Evolutionary conservation across 2,329 filamentous ascomycete genomes (phyloP), one percentile per base, ranked within the genome.

Genomic region (Colletotrichum navitas): DNA sequence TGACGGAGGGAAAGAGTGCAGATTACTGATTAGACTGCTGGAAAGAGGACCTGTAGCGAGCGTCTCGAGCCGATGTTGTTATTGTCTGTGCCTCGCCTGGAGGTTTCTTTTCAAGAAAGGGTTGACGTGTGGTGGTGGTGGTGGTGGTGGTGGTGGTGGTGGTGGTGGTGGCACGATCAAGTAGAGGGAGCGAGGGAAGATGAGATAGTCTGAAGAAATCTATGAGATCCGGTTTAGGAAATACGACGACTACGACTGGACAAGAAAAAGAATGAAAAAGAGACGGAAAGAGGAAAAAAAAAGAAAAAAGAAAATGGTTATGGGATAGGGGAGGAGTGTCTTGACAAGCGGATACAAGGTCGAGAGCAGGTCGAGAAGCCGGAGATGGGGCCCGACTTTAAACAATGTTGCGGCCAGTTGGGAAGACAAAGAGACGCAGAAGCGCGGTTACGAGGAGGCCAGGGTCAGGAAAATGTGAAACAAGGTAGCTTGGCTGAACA

Each of bases 251-350:
- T 54, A 70, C 36, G 62, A 43, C 32, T 51, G 63, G 63, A 59
- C 69, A 79, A 77, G 73, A 64, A 71, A 67, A 67, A 76, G 74
- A 77, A 73, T 69, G 70, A 74, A 70, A 70, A 70, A 54, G 69
- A 71, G 62, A 74, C 68, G 73, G 74, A 74, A 61, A 71, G 77
- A 74, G 74, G 75, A 73, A 78, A 73, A 74, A 73, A 76, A 18
- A 5, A 39, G 36, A 74, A 73, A 74, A 73, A 77, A 74, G 71
- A 69, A 77, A 76, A 74, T 54, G 59, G 66, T 68, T 73, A 65
- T 74, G 51, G 73, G 73, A 71, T 63, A 45, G 74, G 70, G 43
- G 64, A 61, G 71, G 71, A 68, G 47, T 74, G 66, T 74, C 71
- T 75, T 68, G 67, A 68, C 54, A 76, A 73, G 72, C 63, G 69